phyloP scores from a whole-genome alignment of 2,329 filamentous ascomycete species.

The Thermochaetoides dissita region DNA sequence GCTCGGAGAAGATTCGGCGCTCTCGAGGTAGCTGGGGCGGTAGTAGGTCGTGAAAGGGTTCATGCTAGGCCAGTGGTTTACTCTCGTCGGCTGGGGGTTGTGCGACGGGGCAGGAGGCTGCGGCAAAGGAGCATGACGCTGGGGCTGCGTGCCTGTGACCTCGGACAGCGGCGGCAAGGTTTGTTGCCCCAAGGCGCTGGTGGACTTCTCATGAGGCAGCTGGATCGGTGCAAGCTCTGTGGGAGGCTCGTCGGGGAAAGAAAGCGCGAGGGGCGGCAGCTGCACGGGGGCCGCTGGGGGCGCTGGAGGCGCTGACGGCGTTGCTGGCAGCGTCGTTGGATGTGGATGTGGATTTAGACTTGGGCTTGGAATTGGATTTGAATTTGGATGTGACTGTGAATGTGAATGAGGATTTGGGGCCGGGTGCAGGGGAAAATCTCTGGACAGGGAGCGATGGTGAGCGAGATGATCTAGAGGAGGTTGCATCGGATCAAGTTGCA shows the following conservation, averaged over 20 bases:
- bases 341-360: no score
- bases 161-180: slow-evolving; percentile 30
- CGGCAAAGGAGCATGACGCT: slow-evolving; percentile 12
- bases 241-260: slow-evolving; percentile 21
- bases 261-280: slow-evolving; percentile 11
- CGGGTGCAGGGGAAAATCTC: neutral
- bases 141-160: slow-evolving; percentile 21
- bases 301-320: no score
- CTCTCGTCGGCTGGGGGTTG: slow-evolving; percentile 11
- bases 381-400: no score
- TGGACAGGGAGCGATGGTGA: neutral
- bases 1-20: slow-evolving; percentile 30
- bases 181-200: slow-evolving; percentile 14
- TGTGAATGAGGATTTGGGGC: no score
- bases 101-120: slow-evolving; percentile 3
- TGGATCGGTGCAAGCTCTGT: slow-evolving; percentile 32
- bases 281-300: slow-evolving; percentile 5
- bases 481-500: neutral
- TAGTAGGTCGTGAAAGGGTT: slow-evolving; percentile 37
- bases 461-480: neutral
- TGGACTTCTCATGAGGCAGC: slow-evolving; percentile 14
- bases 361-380: no score
- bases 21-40: slow-evolving; percentile 28
- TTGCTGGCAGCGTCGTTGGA: no score
- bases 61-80: slow-evolving; percentile 31